Base-by-base conservation (phyloP, 2,329 filamentous ascomycete genomes). In the Monosporascus sp. region DNA sequence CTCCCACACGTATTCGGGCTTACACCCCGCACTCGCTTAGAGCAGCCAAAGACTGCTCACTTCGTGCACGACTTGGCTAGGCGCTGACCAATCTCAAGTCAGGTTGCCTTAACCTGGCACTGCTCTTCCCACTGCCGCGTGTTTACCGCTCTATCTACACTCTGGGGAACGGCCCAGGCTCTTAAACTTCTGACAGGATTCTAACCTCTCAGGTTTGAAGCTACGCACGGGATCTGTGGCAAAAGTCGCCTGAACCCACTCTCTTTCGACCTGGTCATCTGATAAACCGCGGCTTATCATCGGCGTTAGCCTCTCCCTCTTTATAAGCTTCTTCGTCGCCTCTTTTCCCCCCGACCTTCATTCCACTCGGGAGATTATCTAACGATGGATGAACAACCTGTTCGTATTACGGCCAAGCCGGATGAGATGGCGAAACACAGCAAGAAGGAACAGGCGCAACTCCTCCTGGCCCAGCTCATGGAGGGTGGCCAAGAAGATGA, bases 391-490 rank as follows among this genome's bases (percentile, higher is more conserved):
- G 61, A 69, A 49, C 55, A 58, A 6, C 53, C 59, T n/a, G 54
- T 62, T 22, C 52, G 57, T n/a, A 48, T 62, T 39, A 58, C 58
- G 49, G 59, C 60, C 31, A 60, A 64, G 25, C 57, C 59, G n/a
- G 60, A 63, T 52, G 58, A 62, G 45, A 58, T 64, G 56, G 58
- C 53, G 46, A 64, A 64, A 53, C 51, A 65, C 18, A 56, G 54
- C 53, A 57, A 48, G 41, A 44, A 61, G 61, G 85, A 89, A 64
- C 76, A 87, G 64, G 87, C 88, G 52, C 82, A 87, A 64, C 82
- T 96, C 53, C 85, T 93, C 60, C 83, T 97, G 60, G 92, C 92
- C 24, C 88, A 89, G 64, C 76, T 97, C 61, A 95, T 97, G 85
- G 90, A 95, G 68, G 90, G 90, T 45, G 91, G 90, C 50, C 84